A percentile compares a stretch with the other conserved stretches of the same genome.
phyloP scores from a whole-genome alignment of 345 rosid genomes.

The Hibiscus syriacus region DNA sequence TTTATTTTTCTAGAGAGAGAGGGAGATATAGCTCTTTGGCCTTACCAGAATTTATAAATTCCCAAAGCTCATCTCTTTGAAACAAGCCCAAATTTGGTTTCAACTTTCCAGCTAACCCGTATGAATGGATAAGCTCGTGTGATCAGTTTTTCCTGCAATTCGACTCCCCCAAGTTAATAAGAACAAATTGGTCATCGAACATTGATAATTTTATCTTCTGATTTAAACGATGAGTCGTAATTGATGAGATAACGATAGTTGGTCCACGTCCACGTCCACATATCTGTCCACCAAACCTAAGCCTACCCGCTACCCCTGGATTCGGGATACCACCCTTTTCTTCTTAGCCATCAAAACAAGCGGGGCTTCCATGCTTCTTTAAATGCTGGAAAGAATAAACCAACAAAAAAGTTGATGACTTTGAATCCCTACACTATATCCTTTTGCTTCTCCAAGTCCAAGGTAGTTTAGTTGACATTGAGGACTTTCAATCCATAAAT shows the following conservation, averaged over 20 bases:
- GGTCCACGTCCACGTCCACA: no score
- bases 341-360: not conserved
- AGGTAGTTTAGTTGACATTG: not conserved
- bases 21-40: conserved; percentile 7
- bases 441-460: not conserved
- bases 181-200: no score
- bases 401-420: not conserved
- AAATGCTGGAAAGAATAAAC: conserved; percentile 7
- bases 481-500: not conserved
- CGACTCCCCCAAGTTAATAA: no score
- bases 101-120: not conserved
- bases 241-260: no score
- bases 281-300: no score
- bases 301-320: no score
- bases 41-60: not conserved
- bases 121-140: no score
- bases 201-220: no score
- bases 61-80: not conserved
- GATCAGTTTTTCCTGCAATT: no score
- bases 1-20: not conserved
- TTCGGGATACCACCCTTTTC: conserved; percentile 1
- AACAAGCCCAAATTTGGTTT: not conserved
- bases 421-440: not conserved
- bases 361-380: not conserved
- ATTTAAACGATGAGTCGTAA: no score